These are phyloP conservation scores for Penicillium pulvis DNA, from an alignment of 495 filamentous ascomycete genomes.

Conservation along the genomic window DNA sequence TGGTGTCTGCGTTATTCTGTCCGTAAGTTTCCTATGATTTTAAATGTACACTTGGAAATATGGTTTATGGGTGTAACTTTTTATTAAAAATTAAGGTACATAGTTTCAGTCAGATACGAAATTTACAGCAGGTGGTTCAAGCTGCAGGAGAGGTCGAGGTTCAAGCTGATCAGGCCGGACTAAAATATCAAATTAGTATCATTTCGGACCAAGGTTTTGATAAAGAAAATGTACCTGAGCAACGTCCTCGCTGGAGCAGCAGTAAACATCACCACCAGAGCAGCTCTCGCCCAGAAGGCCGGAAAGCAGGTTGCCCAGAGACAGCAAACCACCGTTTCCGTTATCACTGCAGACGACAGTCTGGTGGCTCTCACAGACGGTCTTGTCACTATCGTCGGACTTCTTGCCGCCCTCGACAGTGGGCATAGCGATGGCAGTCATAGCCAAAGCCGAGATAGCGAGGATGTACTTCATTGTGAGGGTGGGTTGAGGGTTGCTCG, in stretches of 20 bases:
- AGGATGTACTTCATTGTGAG: constrained; percentile 10
- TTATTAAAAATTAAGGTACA: not conserved
- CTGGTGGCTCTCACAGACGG: constrained; percentile 10
- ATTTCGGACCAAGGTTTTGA: not conserved
- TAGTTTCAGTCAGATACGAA: not conserved
- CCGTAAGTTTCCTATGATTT: too few species aligned
- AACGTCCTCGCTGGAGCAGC: constrained; percentile 15
- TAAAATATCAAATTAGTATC: not conserved
- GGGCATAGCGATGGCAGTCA: constrained; percentile 9
- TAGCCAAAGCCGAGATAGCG: constrained; percentile 5
- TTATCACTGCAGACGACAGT: constrained; percentile 17
- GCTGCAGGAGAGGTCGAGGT: constrained; percentile 14
- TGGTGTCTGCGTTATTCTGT: too few species aligned
- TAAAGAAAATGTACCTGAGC: not conserved
- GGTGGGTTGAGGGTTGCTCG: not conserved
- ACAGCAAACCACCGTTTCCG: constrained; percentile 19
- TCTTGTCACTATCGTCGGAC: not conserved
- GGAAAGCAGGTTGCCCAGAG: constrained; percentile 16
- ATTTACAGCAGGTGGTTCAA: constrained; percentile 15
- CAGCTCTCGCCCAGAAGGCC: constrained; percentile 20
- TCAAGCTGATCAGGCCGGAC: constrained; percentile 12
- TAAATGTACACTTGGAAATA: too few species aligned
- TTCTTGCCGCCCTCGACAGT: not conserved
- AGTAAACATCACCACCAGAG: constrained; percentile 21
- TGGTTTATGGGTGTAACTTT: not conserved